These are phyloP conservation scores for Annulohypoxylon moriforme DNA, from an alignment of 495 filamentous ascomycete genomes.

Conservation along the genomic window DNA sequence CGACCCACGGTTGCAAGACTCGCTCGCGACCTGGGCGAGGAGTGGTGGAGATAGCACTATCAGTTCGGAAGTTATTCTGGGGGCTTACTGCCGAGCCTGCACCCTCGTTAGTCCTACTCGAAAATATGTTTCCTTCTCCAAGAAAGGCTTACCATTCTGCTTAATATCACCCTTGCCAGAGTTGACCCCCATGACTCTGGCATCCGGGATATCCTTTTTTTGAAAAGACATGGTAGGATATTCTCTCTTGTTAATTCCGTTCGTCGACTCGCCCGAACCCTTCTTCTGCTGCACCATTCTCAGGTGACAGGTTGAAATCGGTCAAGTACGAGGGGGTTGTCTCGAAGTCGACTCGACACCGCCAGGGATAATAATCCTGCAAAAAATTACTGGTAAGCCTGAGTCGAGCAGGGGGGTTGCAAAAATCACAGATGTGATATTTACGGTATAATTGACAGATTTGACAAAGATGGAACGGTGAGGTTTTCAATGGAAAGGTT, in stretches of 20 bases:
- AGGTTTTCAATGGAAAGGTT: slow-evolving; percentile 36
- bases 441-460: slow-evolving; percentile 38
- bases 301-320: slow-evolving; percentile 71
- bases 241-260: slow-evolving; percentile 57
- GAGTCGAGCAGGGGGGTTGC: slow-evolving; percentile 12
- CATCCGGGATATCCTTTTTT: slow-evolving; percentile 77
- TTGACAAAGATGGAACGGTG: slow-evolving; percentile 18
- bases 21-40: slow-evolving; percentile 75
- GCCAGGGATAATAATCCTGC: slow-evolving; percentile 76
- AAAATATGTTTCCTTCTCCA: not conserved
- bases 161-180: slow-evolving; percentile 59
- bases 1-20: slow-evolving; percentile 83
- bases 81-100: slow-evolving; percentile 53
- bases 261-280: slow-evolving; percentile 53
- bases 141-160: slow-evolving; percentile 75
- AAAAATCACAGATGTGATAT: slow-evolving; percentile 22
- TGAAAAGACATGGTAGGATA: slow-evolving; percentile 80
- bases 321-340: slow-evolving; percentile 74
- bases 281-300: slow-evolving; percentile 84
- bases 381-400: slow-evolving; percentile 40
- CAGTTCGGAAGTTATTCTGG: slow-evolving; percentile 76
- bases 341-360: slow-evolving; percentile 80
- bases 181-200: slow-evolving; percentile 66
- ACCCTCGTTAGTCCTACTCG: slow-evolving; percentile 13
- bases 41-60: slow-evolving; percentile 85